Evolutionary conservation across 345 rosid species (phyloP), one percentile per base, ranked within the genome.

Genomic region (Kernera saxatilis): DNA sequence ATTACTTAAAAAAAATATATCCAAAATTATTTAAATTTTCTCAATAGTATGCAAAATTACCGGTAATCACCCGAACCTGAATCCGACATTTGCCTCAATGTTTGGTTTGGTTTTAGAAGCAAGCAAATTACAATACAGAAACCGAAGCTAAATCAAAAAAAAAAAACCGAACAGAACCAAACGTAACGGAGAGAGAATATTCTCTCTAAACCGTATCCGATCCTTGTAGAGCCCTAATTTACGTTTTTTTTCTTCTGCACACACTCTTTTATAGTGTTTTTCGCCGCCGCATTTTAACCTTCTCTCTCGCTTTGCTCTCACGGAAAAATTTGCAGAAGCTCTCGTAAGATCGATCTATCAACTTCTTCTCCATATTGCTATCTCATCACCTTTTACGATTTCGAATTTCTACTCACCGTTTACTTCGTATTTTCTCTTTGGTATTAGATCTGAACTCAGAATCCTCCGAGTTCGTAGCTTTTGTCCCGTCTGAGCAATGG

Each of bases 401-500:
- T 8, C 25, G 3, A 48, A 17, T 14, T 15, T 8, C 23, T 1
- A 52, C 27, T 64, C 19, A 73, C 19, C 2, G 29, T 22, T 64
- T 43, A 17, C 40, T 30, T 45, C 7, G 8, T 23, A n/a, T 12
- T 19, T 45, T 5, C 8, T 64, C 49, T 44, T 64, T 72, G 33
- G 4, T 15, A 46, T 29, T 80, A 87, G 91, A 84, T 87, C 91
- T 76, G 81, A 77, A 68, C 72, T 77, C 73, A 52, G 85, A 78
- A 86, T 52, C 54, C 72, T 9, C 60, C 11, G 72, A 57, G 67
- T 70, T 30, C 55, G 50, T 73, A 12, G 37, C 19, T 77, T 74
- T 51, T 65, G 74, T 64, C 64, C 68, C 73, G 67, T 59, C 36
- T 25, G 76, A 81, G 87, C 87, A 70, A 91, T 91, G 94, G 87